Evolutionary conservation across 2,329 filamentous ascomycete species (phyloP).

Genomic region (Macrophomina pseudophaseolina): DNA sequence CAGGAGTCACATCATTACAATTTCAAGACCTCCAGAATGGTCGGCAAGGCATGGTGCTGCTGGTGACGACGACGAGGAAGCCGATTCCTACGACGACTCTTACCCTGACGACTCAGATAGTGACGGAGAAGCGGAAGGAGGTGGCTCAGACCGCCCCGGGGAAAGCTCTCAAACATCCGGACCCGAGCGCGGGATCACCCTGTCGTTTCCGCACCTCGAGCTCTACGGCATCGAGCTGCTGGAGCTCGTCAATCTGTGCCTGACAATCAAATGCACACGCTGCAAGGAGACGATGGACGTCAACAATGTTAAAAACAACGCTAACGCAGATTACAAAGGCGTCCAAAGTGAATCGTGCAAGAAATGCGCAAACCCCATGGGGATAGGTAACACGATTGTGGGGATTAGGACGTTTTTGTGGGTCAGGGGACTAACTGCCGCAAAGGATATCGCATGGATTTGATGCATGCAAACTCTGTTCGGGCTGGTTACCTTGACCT

Average conservation of each 20-base stretch:
- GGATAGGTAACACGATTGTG: conserved; percentile 42
- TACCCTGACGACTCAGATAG: conserved; percentile 52
- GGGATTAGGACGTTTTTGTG: not conserved
- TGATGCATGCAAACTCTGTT: conserved; percentile 75
- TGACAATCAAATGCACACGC: conserved; percentile 77
- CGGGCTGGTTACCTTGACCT: conserved; percentile 80
- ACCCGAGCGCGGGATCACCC: conserved; percentile 71
- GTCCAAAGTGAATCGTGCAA: conserved; percentile 57
- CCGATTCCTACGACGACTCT: conserved; percentile 45
- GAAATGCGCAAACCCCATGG: conserved; percentile 59
- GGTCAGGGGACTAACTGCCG: conserved; percentile 20
- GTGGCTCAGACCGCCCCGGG: conserved; percentile 35
- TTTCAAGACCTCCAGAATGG: conserved; percentile 82
- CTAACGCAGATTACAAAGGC: conserved; percentile 45
- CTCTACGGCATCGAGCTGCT: conserved; percentile 78
- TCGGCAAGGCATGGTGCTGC: conserved; percentile 32
- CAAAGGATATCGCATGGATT: conserved; percentile 60
- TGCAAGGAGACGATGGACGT: conserved; percentile 78
- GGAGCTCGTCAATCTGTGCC: conserved; percentile 68
- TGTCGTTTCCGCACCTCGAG: conserved; percentile 79
- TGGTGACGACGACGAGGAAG: conserved; percentile 40
- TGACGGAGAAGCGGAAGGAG: conserved; percentile 49
- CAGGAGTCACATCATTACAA: conserved; percentile 70
- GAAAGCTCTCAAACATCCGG: conserved; percentile 43
- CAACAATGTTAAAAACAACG: conserved; percentile 65